A percentile compares a stretch with the other conserved stretches of the same genome.
Evolutionary conservation across 306 rosid species (phyloP).

Genomic region (Biancaea sappan): DNA sequence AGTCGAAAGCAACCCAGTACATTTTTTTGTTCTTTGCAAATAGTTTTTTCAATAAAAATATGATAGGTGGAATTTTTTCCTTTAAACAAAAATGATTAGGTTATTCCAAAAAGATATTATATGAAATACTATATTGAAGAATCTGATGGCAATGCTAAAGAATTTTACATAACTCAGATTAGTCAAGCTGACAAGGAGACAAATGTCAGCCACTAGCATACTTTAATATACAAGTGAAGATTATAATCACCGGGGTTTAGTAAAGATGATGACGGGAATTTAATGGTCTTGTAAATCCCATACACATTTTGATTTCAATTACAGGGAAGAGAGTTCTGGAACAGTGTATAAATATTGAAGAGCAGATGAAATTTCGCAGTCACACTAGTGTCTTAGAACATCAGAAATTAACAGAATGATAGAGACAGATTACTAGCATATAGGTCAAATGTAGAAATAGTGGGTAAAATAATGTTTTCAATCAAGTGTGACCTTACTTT

Average conservation of each 20-base stretch:
- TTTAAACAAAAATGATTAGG: no score
- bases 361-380: slow-evolving; percentile 31
- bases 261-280: background rate
- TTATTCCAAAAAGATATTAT: no score
- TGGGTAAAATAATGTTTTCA: slow-evolving; percentile 42
- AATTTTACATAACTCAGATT: background rate
- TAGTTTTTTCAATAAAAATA: no score
- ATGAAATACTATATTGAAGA: no score
- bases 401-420: slow-evolving; percentile 46
- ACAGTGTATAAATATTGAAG: slow-evolving; percentile 28
- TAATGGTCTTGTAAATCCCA: background rate
- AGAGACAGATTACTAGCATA: slow-evolving; percentile 35
- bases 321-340: slow-evolving; percentile 26
- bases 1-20: no score
- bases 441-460: slow-evolving; percentile 34
- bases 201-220: slow-evolving; percentile 7
- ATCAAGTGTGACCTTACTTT: background rate
- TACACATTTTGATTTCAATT: slow-evolving; percentile 2
- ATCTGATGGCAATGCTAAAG: no score
- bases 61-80: no score
- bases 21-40: no score
- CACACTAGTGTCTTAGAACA: slow-evolving; percentile 29
- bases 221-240: slow-evolving; percentile 10
- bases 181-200: slow-evolving; percentile 13
- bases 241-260: background rate